Evolutionary conservation across 495 filamentous ascomycete genomes (phyloP), one percentile per base, ranked within the genome.

Genomic region (Xylaria intraflava): DNA sequence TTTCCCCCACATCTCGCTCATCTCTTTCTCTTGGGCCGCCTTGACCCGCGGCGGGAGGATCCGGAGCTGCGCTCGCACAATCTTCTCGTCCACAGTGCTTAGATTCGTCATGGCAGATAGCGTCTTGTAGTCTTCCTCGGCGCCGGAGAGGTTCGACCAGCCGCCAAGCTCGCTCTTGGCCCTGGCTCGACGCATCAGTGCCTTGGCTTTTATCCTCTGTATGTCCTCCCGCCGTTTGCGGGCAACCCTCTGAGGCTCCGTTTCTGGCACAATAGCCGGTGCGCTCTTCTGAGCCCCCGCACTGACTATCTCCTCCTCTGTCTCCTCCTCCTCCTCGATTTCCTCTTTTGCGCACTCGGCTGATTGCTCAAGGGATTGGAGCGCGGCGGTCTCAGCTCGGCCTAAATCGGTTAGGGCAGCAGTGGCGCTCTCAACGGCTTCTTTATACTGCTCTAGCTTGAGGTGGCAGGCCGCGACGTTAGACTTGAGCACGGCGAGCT

Each of bases 1-100:
- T 71, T 96, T 96, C 22, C 84, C 87, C 88, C 96, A 90, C 88
- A 96, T 95, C 69, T 98, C 92, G 6, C 76, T 82, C 78, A 90
- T 89, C 69, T 98, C 93, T 62, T 77, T 84, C 61, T 93, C 84
- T 68, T 85, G 84, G 2, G 90, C 90, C 30, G 78, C 76, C 40
- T 89, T 86, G 36, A 89, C 81, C 56, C 75, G 77, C 20, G 73
- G 70, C 2, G 87, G 85, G 11, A 96, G 74, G 24, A 69, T 71
- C 33, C 72, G 69, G 26, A 95, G 70, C 35, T 86, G 85, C 39
- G 72, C 67, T 53, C 83, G 74, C 1, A 94, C 83, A 38, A 85
- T 77, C 49, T 78, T 79, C 62, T 64, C 74, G 59, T 96, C 92
- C 36, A 79, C 73, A 1, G 75, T 41, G 0, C 81, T 71, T 0